phyloP scores from a whole-genome alignment of 495 filamentous ascomycete species.

The Penicillium cinerascens region DNA sequence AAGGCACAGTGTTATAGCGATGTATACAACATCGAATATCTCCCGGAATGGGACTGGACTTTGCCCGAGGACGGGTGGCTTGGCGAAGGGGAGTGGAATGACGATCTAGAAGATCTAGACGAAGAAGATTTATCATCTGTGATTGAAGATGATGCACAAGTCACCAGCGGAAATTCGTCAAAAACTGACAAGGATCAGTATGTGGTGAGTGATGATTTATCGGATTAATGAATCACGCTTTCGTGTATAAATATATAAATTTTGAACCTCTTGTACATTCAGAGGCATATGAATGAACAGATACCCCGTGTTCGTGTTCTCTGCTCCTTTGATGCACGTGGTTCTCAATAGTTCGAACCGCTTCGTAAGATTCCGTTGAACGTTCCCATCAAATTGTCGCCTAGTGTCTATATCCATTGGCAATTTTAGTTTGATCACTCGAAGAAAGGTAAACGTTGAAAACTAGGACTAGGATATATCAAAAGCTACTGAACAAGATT shows the following conservation, averaged over 20 bases:
- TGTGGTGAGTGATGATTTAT: slow-evolving; percentile 3
- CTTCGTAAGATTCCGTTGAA: too few species aligned
- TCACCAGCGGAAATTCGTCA: background rate
- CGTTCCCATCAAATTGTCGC: background rate
- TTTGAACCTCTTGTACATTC: background rate
- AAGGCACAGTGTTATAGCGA: slow-evolving; percentile 29
- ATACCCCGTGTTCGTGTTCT: slow-evolving; percentile 12
- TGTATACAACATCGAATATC: slow-evolving; percentile 27
- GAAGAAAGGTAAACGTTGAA: background rate
- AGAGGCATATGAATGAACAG: slow-evolving; percentile 5
- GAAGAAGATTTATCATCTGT: background rate
- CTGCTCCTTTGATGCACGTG: background rate
- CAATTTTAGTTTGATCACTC: background rate
- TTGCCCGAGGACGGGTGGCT: background rate
- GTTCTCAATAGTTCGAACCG: background rate
- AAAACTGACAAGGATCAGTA: background rate
- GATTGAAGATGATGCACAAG: background rate
- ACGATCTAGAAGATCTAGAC: background rate
- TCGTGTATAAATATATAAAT: slow-evolving; percentile 1
- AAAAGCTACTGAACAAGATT: too few species aligned
- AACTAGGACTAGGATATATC: background rate
- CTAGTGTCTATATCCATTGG: background rate
- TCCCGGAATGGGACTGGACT: background rate
- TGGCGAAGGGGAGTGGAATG: background rate
- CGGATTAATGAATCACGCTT: slow-evolving; percentile 4